Conservation (phyloP, 225 moss, liverwort and hornwort genomes). For the Marchantia polymorpha region DNA sequence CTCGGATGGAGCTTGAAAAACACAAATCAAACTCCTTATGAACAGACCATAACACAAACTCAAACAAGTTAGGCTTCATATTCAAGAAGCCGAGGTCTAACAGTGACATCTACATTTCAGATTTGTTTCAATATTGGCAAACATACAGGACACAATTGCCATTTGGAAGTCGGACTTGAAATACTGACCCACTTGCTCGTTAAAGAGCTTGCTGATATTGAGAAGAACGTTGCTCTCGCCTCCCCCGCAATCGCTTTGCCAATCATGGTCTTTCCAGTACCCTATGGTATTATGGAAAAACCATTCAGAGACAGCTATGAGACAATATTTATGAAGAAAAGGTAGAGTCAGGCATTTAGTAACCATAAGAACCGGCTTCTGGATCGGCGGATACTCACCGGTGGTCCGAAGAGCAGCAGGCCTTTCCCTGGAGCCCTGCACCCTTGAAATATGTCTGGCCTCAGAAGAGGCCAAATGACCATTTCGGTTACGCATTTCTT, state of each 20-base stretch:
- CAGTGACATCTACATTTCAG: neutral
- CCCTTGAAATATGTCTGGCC: conserved; percentile 97
- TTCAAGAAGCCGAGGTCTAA: neutral
- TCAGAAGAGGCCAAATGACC: conserved; percentile 97
- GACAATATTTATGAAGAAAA: neutral
- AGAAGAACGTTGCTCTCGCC: conserved; percentile 95
- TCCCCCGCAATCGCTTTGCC: conserved; percentile 99
- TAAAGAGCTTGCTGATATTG: conserved; percentile 96
- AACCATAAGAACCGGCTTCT: neutral
- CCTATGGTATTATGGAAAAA: conserved; percentile 39
- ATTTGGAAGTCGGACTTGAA: neutral
- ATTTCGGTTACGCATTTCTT: conserved; percentile 97
- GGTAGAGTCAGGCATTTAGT: neutral
- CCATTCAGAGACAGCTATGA: neutral
- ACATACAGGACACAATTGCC: neutral
- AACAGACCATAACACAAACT: neutral
- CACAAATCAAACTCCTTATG: neutral
- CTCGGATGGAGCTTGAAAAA: neutral
- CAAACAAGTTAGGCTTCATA: neutral
- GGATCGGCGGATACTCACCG: conserved; percentile 53
- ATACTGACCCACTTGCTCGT: conserved; percentile 95
- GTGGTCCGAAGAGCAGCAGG: conserved; percentile 94
- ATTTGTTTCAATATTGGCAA: neutral
- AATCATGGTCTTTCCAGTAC: conserved; percentile 99
- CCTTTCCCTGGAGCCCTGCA: conserved; percentile 97